Evolutionary conservation across 129 eudicot species (phyloP), one percentile per base, ranked within the genome.

Genomic region (Saussurea involucrata): DNA sequence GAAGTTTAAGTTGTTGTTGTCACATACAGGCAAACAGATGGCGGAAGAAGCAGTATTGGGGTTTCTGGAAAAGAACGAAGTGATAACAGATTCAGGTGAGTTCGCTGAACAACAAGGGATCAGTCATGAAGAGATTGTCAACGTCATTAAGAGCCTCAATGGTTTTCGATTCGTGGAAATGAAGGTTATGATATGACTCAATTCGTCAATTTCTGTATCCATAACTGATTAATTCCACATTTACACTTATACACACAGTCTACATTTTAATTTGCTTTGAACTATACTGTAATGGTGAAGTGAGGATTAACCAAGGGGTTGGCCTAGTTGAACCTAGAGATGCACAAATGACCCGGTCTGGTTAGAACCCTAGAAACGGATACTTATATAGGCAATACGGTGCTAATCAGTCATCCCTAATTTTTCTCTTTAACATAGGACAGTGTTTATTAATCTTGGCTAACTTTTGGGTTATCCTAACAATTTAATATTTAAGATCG

Each of bases 1-100:
- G 61, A 49, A 49, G 22, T 53, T 53, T n/a, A 53, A 34, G 55
- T 20, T 18, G 55, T 20, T 33, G 22, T 68, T 33, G 53, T 34
- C 53, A 32, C 8, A 32, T 32, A 67, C 71, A 80, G 49, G 57
- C 37, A 61, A 61, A 42, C 66, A 11, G 27, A 93, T 93, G 97
- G 96, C 96, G 66, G 96, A 95, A 68, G 99, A 90, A 68, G 92
- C 97, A 5, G 75, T 95, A 1, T 44, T 95, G 13, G 92, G 90
- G 6, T 89, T 73, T 55, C 88, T 95, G 6, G 85, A 92, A 40
- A 75, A 86, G 33, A 84, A 88, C 61, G 89, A 86, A 12, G 83
- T 83, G 71, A 95, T 95, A 28, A 5, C 80, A 6, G 91, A 95
- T 81, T 92, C 99, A 6, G 92, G 96, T 0, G 68, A 61, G 22